Conservation (phyloP, 805 yeast genomes). For the Lachancea waltii region DNA sequence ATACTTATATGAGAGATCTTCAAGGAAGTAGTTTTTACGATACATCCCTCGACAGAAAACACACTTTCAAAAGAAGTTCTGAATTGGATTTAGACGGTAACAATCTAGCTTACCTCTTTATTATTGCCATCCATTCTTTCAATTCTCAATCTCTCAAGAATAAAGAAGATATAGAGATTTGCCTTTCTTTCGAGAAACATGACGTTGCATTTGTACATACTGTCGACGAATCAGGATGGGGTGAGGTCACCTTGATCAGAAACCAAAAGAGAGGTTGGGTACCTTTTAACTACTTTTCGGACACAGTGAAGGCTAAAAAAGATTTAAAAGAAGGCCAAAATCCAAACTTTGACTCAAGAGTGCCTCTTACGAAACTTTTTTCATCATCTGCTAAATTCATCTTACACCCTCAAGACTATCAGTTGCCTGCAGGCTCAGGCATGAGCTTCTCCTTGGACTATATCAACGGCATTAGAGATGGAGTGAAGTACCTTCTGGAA, state of each 20-base stretch:
- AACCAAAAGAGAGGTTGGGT: slow-evolving; percentile 73
- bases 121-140: slow-evolving; percentile 53
- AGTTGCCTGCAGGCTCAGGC: slow-evolving; percentile 29
- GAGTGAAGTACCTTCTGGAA: slow-evolving; percentile 57
- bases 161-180: slow-evolving; percentile 61
- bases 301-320: slow-evolving; percentile 30
- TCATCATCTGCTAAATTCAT: slow-evolving; percentile 62
- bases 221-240: slow-evolving; percentile 81
- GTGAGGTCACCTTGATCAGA: slow-evolving; percentile 68
- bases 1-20: not conserved
- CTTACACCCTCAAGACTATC: slow-evolving; percentile 53
- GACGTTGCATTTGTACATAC: slow-evolving; percentile 75
- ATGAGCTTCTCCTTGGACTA: slow-evolving; percentile 49
- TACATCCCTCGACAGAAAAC: slow-evolving; percentile 11
- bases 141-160: slow-evolving; percentile 54
- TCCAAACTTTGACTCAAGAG: slow-evolving; percentile 32
- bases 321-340: not conserved
- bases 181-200: slow-evolving; percentile 61
- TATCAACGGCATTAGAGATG: slow-evolving; percentile 65
- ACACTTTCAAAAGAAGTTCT: slow-evolving; percentile 20
- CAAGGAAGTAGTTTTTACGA: not conserved
- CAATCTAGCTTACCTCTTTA: slow-evolving; percentile 48
- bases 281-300: slow-evolving; percentile 71
- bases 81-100: slow-evolving; percentile 30
- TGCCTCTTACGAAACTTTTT: slow-evolving; percentile 50